Conservation (phyloP, 331 rosid species). For the Pyrus hybrid region DNA sequence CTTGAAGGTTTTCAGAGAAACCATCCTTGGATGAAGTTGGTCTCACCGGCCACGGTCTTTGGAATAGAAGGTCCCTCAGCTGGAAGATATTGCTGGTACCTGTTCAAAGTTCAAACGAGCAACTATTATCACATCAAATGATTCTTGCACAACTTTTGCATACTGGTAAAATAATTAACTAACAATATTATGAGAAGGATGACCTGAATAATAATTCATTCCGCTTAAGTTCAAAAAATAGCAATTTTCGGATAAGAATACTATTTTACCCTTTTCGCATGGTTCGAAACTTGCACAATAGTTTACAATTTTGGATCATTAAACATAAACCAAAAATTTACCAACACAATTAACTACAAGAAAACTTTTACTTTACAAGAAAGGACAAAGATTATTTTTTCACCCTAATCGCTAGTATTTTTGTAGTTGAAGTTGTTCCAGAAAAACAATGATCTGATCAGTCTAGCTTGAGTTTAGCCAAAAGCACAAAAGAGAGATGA, state of each 20-base stretch:
- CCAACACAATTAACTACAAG: no score
- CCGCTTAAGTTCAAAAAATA: no score
- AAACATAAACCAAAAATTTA: no score
- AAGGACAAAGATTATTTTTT: no score
- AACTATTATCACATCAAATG: background rate
- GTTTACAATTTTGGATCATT: no score
- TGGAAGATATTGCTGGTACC: constrained; percentile 60
- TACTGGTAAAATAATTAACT: no score
- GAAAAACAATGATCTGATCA: background rate
- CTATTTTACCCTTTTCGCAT: background rate
- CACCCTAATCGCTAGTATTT: background rate
- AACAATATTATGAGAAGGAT: no score
- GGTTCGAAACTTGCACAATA: background rate
- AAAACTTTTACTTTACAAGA: no score
- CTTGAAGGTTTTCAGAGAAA: constrained; percentile 32
- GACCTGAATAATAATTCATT: no score
- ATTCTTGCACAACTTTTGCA: no score
- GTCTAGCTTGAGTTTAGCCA: background rate
- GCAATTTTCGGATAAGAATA: no score
- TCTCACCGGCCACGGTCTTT: constrained; percentile 53
- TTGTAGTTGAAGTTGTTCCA: background rate
- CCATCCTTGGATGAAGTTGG: constrained; percentile 91
- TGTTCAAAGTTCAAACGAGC: constrained; percentile 14
- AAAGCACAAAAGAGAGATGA: background rate
- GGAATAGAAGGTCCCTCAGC: constrained; percentile 46